Percentiles rank a stretch among this genome's conserved stretches.
Conservation (phyloP, 441 rosid genomes). For the Pelargonium myrrhifolium region DNA sequence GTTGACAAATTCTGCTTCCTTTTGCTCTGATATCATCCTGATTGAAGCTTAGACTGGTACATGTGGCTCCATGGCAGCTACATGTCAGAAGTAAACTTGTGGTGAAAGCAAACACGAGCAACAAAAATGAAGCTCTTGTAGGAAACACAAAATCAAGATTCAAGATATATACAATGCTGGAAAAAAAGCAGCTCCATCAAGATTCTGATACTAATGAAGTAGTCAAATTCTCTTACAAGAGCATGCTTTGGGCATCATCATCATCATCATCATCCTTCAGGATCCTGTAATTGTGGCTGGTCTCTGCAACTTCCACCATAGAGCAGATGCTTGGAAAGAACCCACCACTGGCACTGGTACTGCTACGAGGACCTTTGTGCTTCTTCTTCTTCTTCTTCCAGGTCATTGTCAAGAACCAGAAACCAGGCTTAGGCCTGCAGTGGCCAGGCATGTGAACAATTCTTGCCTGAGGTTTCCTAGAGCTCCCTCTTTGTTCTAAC, state of each 20-base stretch:
- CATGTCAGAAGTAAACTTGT: neutral
- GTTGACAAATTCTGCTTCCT: too few species aligned
- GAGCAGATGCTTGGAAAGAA: constrained; percentile 12
- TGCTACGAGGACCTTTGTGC: constrained; percentile 30
- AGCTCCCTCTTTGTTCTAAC: too few species aligned
- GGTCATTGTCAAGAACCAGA: constrained; percentile 42
- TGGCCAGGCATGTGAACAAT: constrained; percentile 23
- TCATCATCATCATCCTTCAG: constrained; percentile 23
- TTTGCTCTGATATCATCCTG: too few species aligned
- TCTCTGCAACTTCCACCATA: neutral
- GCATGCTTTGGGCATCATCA: constrained; percentile 9
- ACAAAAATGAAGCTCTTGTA: neutral
- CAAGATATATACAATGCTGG: neutral
- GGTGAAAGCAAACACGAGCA: neutral
- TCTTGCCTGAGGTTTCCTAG: constrained; percentile 20
- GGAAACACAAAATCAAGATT: constrained; percentile 1
- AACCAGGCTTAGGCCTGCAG: constrained; percentile 26
- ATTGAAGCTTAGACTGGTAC: too few species aligned
- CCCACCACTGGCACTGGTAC: neutral
- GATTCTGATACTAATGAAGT: neutral
- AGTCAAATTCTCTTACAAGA: neutral
- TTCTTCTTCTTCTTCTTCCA: constrained; percentile 52
- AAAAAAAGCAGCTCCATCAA: neutral
- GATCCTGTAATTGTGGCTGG: constrained; percentile 19
- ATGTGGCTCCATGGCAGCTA: too few species aligned